phyloP scores from a whole-genome alignment of 1,284 basidiomycete genomes.

The Blastosporella zonata region DNA sequence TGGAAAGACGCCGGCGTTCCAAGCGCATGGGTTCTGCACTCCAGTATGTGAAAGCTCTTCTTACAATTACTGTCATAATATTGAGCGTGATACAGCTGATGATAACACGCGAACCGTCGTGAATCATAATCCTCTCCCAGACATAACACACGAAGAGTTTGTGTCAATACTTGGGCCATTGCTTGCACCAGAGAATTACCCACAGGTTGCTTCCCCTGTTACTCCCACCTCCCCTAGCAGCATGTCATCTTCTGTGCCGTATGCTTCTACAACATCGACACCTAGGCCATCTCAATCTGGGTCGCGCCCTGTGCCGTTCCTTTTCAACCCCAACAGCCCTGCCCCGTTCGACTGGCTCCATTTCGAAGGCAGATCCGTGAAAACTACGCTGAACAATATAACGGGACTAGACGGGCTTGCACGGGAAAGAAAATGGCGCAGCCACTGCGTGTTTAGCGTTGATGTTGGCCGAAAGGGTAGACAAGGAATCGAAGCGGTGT shows the following conservation, averaged over 20 bases:
- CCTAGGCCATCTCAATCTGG: constrained; percentile 36
- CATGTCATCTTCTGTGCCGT: constrained; percentile 28
- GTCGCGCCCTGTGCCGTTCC: constrained; percentile 28
- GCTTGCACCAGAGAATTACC: constrained; percentile 75
- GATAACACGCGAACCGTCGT: constrained; percentile 63
- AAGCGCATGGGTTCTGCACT: constrained; percentile 76
- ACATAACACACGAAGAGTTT: constrained; percentile 81
- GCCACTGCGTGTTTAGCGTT: constrained; percentile 73
- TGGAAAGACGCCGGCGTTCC: constrained; percentile 71
- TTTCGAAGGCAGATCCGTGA: constrained; percentile 73
- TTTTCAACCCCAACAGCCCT: constrained; percentile 49
- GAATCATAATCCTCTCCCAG: constrained; percentile 81
- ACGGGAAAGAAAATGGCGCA: constrained; percentile 75
- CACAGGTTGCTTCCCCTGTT: constrained; percentile 27
- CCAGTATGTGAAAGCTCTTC: constrained; percentile 40
- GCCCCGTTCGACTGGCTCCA: constrained; percentile 83
- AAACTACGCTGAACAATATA: constrained; percentile 74
- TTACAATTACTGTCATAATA: neutral
- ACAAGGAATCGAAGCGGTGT: constrained; percentile 77
- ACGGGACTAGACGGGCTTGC: constrained; percentile 75
- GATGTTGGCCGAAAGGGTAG: constrained; percentile 68
- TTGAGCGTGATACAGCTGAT: constrained; percentile 41
- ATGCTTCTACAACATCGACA: constrained; percentile 36
- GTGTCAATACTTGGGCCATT: constrained; percentile 72
- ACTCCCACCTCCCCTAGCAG: constrained; percentile 22